Conservation (phyloP, 169 alveolate genomes). For the Ichthyophthirius multifiliis region DNA sequence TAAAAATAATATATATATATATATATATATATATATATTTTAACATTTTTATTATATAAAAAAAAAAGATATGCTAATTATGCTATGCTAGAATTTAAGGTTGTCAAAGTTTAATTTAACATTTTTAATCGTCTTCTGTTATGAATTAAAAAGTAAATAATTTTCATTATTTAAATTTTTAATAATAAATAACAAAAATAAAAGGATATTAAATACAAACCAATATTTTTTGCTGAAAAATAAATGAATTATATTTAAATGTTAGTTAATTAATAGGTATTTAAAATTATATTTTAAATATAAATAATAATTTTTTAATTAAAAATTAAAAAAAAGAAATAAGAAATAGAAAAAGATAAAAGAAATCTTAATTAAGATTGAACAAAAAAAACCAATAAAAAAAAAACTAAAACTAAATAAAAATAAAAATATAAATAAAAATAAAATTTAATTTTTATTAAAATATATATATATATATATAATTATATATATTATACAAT, state of each 20-base stretch:
- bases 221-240: background rate
- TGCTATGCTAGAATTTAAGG: slow-evolving; percentile 58
- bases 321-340: too few species aligned
- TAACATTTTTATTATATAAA: background rate
- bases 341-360: too few species aligned
- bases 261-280: background rate
- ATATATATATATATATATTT: background rate
- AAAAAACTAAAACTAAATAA: too few species aligned
- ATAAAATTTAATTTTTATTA: too few species aligned
- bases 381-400: too few species aligned
- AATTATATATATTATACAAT: too few species aligned
- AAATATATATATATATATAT: too few species aligned
- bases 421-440: too few species aligned
- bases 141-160: slow-evolving; percentile 40
- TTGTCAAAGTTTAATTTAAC: slow-evolving; percentile 23
- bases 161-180: background rate
- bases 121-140: slow-evolving; percentile 46
- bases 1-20: background rate
- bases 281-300: too few species aligned
- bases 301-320: too few species aligned
- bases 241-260: background rate
- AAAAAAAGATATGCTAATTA: slow-evolving; percentile 33
- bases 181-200: background rate
- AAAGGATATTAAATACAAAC: background rate
- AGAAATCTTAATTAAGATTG: too few species aligned